Evolutionary conservation across 257 asterid species (phyloP).

Genomic region (Rubia yunnanensis): DNA sequence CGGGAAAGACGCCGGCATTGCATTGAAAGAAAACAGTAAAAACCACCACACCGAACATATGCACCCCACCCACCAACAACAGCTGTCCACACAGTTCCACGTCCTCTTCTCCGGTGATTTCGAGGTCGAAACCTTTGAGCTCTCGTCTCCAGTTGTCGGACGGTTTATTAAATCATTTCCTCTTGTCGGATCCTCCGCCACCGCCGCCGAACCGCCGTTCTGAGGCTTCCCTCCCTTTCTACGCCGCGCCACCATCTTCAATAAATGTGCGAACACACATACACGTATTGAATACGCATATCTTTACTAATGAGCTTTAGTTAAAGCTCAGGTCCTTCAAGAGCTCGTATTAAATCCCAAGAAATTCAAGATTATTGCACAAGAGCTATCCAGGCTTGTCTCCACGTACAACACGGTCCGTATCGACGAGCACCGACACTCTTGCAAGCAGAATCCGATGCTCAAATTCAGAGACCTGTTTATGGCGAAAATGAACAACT

Average conservation of each 20-base stretch:
- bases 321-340: not conserved
- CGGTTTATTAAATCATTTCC: too few relatives aligned
- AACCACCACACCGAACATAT: conserved; percentile 82
- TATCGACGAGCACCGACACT: not conserved
- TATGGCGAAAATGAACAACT: not conserved
- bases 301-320: not conserved
- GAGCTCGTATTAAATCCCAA: not conserved
- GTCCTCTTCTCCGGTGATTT: conserved; percentile 22
- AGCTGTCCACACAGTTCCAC: conserved; percentile 62
- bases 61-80: conserved; percentile 82
- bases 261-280: not conserved
- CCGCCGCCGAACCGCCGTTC: not conserved
- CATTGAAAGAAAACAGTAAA: conserved; percentile 51
- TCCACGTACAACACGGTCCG: not conserved
- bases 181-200: not conserved
- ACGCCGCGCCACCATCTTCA: conserved; percentile 19
- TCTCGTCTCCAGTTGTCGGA: not conserved
- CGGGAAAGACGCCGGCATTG: conserved; percentile 77
- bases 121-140: conserved; percentile 16
- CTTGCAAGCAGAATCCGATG: not conserved
- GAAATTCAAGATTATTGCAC: not conserved
- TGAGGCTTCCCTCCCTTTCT: conserved; percentile 19
- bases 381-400: not conserved
- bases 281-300: not conserved
- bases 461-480: not conserved